Evolutionary conservation across 176 grass and related monocot species (phyloP).

Genomic region (Cenchrus purpureus): DNA sequence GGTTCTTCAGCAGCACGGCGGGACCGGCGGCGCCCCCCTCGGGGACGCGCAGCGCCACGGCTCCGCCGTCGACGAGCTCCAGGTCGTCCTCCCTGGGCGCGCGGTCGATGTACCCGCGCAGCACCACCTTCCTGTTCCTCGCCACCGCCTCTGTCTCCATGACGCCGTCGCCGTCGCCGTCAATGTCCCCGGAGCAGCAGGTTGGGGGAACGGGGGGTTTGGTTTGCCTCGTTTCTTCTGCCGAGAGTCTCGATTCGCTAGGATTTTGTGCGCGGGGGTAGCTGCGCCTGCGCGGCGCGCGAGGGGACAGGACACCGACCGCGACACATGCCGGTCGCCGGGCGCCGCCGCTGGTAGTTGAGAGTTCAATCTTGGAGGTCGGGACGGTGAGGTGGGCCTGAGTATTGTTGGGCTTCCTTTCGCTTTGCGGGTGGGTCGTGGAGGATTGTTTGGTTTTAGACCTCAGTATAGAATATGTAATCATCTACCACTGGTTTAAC

Average conservation of each 20-base stretch:
- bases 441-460: no score
- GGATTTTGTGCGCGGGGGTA: not conserved
- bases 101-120: constrained; percentile 68
- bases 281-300: not conserved
- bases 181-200: not conserved
- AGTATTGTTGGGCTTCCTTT: not conserved
- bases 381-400: not conserved
- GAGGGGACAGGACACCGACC: not conserved
- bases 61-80: constrained; percentile 60
- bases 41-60: constrained; percentile 47
- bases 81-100: constrained; percentile 81
- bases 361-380: not conserved
- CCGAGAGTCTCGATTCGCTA: no score
- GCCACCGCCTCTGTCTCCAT: constrained; percentile 49
- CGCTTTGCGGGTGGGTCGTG: no score
- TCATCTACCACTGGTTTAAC: no score
- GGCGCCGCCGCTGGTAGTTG: not conserved
- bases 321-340: not conserved
- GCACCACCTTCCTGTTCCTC: constrained; percentile 70
- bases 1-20: constrained; percentile 69
- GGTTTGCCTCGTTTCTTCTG: not conserved
- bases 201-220: not conserved
- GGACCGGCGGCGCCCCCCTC: constrained; percentile 42
- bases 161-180: not conserved
- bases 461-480: no score